Evolutionary conservation across 164 flowering plant species (phyloP).

Genomic region (Umbilicus rupestris): DNA sequence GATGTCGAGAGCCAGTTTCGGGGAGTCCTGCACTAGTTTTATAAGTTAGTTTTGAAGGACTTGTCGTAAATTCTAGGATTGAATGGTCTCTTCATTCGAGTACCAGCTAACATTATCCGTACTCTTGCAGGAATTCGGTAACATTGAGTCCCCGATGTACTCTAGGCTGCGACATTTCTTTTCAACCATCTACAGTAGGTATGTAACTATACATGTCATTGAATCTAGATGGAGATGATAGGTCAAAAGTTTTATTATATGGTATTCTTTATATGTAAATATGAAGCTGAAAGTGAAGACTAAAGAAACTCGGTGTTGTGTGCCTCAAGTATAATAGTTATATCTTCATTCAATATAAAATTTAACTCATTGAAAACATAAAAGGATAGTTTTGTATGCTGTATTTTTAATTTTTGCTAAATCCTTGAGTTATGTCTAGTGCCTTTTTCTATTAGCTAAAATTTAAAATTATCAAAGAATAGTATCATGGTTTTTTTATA

Average conservation of each 20-base stretch:
- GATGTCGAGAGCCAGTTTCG: background rate
- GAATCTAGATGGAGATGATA: background rate
- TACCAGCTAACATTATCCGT: background rate
- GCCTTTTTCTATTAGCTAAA: no score
- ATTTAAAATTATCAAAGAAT: no score
- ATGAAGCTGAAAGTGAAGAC: no score
- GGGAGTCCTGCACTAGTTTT: background rate
- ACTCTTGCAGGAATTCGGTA: slow-evolving; percentile 80
- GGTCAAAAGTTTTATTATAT: background rate
- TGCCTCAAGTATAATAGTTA: no score
- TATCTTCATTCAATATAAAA: no score
- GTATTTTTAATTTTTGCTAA: no score
- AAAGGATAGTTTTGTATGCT: no score
- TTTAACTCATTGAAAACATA: no score
- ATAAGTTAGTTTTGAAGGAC: background rate
- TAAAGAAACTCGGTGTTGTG: no score
- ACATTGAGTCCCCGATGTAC: slow-evolving; percentile 77
- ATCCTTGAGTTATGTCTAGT: no score
- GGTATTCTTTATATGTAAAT: no score
- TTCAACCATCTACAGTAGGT: slow-evolving; percentile 68
- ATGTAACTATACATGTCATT: background rate
- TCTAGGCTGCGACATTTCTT: slow-evolving; percentile 69
- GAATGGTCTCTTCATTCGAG: background rate
- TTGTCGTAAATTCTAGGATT: background rate
- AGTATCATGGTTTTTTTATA: no score